Evolutionary conservation across 805 yeast species (phyloP), one percentile per base, ranked within the genome.

Genomic region (Cyberlindnera xishuangbannaensis): DNA sequence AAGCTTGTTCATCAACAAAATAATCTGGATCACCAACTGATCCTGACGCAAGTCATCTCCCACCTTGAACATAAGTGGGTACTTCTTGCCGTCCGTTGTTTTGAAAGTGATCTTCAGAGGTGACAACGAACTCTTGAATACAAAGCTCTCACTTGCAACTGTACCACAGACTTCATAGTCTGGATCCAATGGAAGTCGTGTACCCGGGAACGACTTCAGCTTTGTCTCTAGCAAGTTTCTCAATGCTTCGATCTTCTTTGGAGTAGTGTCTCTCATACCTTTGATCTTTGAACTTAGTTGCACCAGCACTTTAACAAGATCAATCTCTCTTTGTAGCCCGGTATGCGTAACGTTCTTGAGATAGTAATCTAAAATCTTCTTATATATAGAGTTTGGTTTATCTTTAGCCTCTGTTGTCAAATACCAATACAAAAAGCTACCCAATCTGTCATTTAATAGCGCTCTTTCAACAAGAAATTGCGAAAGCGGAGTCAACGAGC

Each of bases 11-110:
- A 92, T 92, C 39, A 92, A 63, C 36, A 80, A 73, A 37, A 92
- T 84, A 41, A 92, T 85, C 57, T 92, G 98, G 31, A 87, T 83
- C n/a, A 92, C 95, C 43, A 92, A 69, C 57, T 92, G 99, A 63
- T 92, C 99, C 57, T 92, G 99, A 39, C 97, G 67, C 31, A 92
- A 65, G 55, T 92, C 98, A 56, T 65, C 99, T 11, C 99, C 99
- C 31, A 83, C 83, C 57, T 92, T 92, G 61, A 86, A 90, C 82
- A 92, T 90, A 23, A 92, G 62, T 6, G 94, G 77, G 55, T 86
- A 92, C 33, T 60, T 64, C 0, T 55, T 59, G 2, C 70, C 73
- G 8, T 59, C 59, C 2, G 51, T 54, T 2, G 92, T 79, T 45
- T 71, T 77, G 54, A 92, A 79, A 0, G 86, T 73, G 28, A 92